These are phyloP conservation scores for Strigomonas oncopelti DNA, from an alignment of 208 protist genomes.

Conservation along the genomic window DNA sequence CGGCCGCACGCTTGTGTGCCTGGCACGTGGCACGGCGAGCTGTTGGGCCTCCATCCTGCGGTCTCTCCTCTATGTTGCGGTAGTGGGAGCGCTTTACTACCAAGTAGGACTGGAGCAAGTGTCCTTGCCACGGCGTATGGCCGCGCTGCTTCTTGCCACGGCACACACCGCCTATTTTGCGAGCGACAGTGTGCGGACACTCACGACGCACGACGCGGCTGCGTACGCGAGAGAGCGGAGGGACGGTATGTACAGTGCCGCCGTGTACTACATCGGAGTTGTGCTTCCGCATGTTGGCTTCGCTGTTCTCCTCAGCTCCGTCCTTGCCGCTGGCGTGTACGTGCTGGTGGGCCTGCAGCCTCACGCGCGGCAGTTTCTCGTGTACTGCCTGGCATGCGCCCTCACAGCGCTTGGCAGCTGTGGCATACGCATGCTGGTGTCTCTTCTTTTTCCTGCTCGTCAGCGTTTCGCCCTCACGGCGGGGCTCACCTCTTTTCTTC, in stretches of 20 bases:
- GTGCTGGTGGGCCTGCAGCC: slow-evolving; percentile 51
- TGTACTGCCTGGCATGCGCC: slow-evolving; percentile 37
- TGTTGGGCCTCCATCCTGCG: slow-evolving; percentile 38
- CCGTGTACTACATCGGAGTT: slow-evolving; percentile 69
- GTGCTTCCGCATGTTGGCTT: slow-evolving; percentile 58
- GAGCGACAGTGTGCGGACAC: slow-evolving; percentile 45
- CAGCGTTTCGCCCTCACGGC: slow-evolving; percentile 36
- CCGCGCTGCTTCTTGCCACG: slow-evolving; percentile 66
- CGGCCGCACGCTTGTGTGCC: slow-evolving; percentile 11
- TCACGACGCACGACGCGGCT: slow-evolving; percentile 42
- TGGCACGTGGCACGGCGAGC: slow-evolving; percentile 26
- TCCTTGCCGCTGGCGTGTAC: slow-evolving; percentile 58
- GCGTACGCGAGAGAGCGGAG: slow-evolving; percentile 64
- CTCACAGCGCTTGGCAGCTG: slow-evolving; percentile 65
- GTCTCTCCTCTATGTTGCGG: slow-evolving; percentile 54
- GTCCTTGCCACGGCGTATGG: slow-evolving; percentile 63
- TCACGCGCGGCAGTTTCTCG: slow-evolving; percentile 31
- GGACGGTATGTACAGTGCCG: slow-evolving; percentile 62
- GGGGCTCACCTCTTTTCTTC: slow-evolving; percentile 50
- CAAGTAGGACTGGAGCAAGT: slow-evolving; percentile 41
- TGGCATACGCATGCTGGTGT: slow-evolving; percentile 57
- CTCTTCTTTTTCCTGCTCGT: slow-evolving; percentile 44
- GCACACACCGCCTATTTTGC: slow-evolving; percentile 70
- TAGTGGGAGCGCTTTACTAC: slow-evolving; percentile 76
- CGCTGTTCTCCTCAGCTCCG: slow-evolving; percentile 34